Conservation (phyloP, 1,139 yeast species). For the Kodamaea plutei region DNA sequence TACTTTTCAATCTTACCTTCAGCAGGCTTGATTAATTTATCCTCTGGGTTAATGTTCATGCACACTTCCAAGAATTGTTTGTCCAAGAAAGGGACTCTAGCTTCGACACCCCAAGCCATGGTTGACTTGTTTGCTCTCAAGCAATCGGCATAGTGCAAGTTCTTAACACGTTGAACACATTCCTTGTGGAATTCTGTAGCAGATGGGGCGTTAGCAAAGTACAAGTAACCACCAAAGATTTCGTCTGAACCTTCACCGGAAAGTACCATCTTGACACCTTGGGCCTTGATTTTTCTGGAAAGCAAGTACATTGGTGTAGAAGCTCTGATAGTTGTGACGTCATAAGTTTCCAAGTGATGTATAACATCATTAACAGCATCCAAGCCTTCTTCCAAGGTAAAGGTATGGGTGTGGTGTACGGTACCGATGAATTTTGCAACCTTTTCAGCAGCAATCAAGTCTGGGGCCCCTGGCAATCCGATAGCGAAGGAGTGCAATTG, state of each 20-base stretch:
- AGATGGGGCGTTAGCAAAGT: conserved; percentile 94
- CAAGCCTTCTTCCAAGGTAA: conserved; percentile 92
- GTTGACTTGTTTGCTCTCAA: conserved; percentile 98
- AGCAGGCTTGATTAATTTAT: conserved; percentile 77
- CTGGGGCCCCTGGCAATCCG: conserved; percentile 98
- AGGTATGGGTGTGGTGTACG: conserved; percentile 95
- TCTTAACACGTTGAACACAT: conserved; percentile 92
- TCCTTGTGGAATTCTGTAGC: conserved; percentile 91
- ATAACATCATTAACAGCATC: conserved; percentile 95
- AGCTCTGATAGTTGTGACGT: conserved; percentile 97
- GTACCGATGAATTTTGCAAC: conserved; percentile 96
- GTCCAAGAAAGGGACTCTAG: conserved; percentile 98
- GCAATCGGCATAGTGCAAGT: conserved; percentile 96
- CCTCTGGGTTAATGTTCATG: conserved; percentile 92
- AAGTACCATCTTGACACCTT: conserved; percentile 98
- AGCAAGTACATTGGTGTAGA: conserved; percentile 98
- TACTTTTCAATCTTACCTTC: conserved; percentile 87
- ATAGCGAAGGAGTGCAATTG: conserved; percentile 88
- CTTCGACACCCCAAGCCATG: conserved; percentile 99
- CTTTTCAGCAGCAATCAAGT: conserved; percentile 90
- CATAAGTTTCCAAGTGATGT: conserved; percentile 93
- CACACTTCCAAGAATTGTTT: conserved; percentile 85
- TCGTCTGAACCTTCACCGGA: conserved; percentile 99
- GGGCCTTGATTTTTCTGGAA: conserved; percentile 96
- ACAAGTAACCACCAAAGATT: conserved; percentile 96